Base-by-base conservation (phyloP, 176 grass and related monocot species). In the Lolium rigidum region DNA sequence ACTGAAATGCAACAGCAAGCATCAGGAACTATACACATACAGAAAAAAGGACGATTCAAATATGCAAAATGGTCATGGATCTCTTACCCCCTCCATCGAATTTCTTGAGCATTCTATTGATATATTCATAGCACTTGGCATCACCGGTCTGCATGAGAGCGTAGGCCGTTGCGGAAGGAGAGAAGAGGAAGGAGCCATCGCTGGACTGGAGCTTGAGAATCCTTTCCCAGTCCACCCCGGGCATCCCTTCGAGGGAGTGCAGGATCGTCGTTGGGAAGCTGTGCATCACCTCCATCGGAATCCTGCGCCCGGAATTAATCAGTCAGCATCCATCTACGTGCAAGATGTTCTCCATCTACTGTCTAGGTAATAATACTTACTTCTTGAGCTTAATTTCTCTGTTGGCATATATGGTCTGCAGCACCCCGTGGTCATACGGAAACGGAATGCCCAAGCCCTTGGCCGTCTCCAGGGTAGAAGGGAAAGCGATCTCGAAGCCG, bases 401-500 rank as follows among this genome's bases (percentile, higher is more conserved):
- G 54, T 64, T 89, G 2, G 84, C 47, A 31, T 91, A 89, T 72
- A 98, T 98, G 63, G 83, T 63, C 8, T 88, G 78, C 59, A 98
- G 31, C 46, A 83, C 48, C 18, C 58, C 91, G 39, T 95, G 80
- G 2, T 91, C 81, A 58, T 89, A 98, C 0, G 91, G 93, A 2
- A 98, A 83, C 0, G 89, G 74, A 9, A 98, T 80, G 12, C 61
- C 75, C 68, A 94, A 41, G 25, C 61, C 59, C 49, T 61, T 92
- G 11, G 93, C 93, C 4, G 77, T 80, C 72, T 95, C 91, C 2
- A 94, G 41, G 17, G 95, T 91, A 59, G 93, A 95, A 74, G 96
- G 96, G 86, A 98, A 94, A 2, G 91, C 93, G 39, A 98, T 89
- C 76, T 98, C 96, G 38, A 98, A 98, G 17, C 96, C 96, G 24